Evolutionary conservation across 305 asterid genomes (phyloP).

Genomic region (Euphrasia arctica): DNA sequence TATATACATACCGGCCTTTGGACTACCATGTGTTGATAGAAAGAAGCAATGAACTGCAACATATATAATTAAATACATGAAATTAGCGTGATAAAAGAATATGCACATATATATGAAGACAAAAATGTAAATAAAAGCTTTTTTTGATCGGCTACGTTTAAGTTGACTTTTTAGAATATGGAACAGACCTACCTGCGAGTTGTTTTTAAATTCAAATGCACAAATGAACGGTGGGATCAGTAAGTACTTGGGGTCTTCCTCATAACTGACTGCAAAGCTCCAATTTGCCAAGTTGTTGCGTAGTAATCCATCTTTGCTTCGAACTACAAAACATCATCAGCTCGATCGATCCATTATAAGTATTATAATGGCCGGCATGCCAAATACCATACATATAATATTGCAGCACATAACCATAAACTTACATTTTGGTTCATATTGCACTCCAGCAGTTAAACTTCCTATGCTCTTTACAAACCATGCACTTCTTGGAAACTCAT

Average conservation of each 20-base stretch:
- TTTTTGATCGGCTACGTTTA: not conserved
- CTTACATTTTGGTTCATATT: slow-evolving; percentile 81
- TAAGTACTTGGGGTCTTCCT: slow-evolving; percentile 52
- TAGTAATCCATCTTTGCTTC: slow-evolving; percentile 51
- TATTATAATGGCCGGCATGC: no score
- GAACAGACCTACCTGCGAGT: slow-evolving; percentile 72
- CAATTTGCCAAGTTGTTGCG: slow-evolving; percentile 77
- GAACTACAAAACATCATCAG: slow-evolving; percentile 43
- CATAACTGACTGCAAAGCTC: slow-evolving; percentile 91
- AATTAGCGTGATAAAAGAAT: slow-evolving; percentile 8
- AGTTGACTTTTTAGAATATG: slow-evolving; percentile 19
- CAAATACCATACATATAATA: not conserved
- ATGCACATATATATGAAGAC: no score
- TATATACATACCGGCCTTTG: slow-evolving; percentile 66
- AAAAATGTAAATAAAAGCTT: no score
- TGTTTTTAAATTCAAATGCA: slow-evolving; percentile 76
- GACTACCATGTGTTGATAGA: slow-evolving; percentile 94
- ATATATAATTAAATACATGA: slow-evolving; percentile 17
- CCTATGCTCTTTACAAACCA: slow-evolving; percentile 36
- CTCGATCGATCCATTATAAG: no score
- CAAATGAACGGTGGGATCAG: slow-evolving; percentile 89
- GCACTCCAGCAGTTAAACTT: slow-evolving; percentile 85
- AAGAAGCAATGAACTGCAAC: slow-evolving; percentile 88
- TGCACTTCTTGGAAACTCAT: no score
- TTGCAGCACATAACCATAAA: slow-evolving; percentile 1